A percentile compares a stretch with the other conserved stretches of the same genome.
Evolutionary conservation across 306 rosid species (phyloP).

Genomic region (Cicer pinnatifidum): DNA sequence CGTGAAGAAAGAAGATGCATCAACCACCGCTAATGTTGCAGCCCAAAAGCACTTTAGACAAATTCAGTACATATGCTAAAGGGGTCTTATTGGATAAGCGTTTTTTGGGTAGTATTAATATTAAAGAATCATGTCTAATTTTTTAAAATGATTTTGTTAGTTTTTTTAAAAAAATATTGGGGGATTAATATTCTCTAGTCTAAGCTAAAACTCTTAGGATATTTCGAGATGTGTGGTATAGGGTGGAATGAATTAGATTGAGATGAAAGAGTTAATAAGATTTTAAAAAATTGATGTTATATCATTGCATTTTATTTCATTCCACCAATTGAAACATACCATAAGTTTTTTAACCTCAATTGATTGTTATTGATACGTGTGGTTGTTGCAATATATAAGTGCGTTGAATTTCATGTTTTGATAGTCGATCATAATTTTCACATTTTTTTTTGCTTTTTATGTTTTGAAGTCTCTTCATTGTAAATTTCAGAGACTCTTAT

Average conservation of each 20-base stretch:
- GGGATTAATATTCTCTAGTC: neutral
- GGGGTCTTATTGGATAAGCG: neutral
- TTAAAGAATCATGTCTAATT: neutral
- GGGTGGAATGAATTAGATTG: too few species aligned
- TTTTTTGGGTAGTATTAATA: neutral
- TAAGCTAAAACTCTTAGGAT: too few species aligned
- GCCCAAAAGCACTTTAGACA: slow-evolving; percentile 54
- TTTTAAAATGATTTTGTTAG: neutral
- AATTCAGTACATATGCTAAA: slow-evolving; percentile 46
- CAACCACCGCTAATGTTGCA: slow-evolving; percentile 42
- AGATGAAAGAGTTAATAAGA: too few species aligned
- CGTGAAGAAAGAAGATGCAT: slow-evolving; percentile 37
- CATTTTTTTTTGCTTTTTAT: too few species aligned
- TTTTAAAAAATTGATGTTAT: too few species aligned
- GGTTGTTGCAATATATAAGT: neutral
- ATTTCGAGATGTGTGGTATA: too few species aligned
- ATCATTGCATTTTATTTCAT: too few species aligned
- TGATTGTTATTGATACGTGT: neutral
- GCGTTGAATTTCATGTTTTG: neutral
- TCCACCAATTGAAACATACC: too few species aligned
- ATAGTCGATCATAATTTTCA: too few species aligned
- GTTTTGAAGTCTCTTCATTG: too few species aligned
- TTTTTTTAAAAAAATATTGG: neutral
- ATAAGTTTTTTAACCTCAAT: neutral
- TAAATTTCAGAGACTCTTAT: too few species aligned